A percentile compares a stretch with the other conserved stretches of the same genome.
These are phyloP conservation scores for Cerrena zonata DNA, from an alignment of 1,284 basidiomycete genomes.

Conservation along the genomic window DNA sequence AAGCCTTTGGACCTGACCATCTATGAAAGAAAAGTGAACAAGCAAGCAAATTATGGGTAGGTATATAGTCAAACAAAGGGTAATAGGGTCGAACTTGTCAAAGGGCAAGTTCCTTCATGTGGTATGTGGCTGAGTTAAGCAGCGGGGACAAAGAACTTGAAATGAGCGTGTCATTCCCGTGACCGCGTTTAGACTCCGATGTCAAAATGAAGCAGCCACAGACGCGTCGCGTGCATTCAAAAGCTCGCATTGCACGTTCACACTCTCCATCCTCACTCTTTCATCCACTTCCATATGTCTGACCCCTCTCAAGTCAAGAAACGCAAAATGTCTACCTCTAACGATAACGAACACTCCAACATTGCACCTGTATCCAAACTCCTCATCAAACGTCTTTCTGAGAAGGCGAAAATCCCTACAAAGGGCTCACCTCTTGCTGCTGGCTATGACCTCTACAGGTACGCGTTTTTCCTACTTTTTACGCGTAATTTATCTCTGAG, in stretches of 20 bases:
- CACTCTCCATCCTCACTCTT: constrained; percentile 2
- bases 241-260: constrained; percentile 7
- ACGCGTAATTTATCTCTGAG: neutral
- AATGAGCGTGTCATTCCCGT: no score
- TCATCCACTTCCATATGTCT: constrained; percentile 15
- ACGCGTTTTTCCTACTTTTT: constrained; percentile 17
- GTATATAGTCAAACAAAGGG: no score
- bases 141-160: no score
- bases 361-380: constrained; percentile 48
- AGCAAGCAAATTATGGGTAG: no score
- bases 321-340: constrained; percentile 46
- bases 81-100: no score
- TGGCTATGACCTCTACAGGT: constrained; percentile 93
- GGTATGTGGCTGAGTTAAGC: no score
- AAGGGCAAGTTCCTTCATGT: no score
- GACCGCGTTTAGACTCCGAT: no score
- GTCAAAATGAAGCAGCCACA: no score
- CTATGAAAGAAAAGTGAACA: no score
- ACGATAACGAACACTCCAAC: constrained; percentile 17
- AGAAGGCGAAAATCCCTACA: constrained; percentile 80
- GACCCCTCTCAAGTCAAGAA: constrained; percentile 45
- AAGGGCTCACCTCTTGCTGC: constrained; percentile 83
- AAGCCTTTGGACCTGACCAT: no score
- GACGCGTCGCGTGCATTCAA: constrained; percentile 12
- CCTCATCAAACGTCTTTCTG: constrained; percentile 80